Conservation (phyloP, 1,284 basidiomycete species). For the Ceratobasidium papillatum region DNA sequence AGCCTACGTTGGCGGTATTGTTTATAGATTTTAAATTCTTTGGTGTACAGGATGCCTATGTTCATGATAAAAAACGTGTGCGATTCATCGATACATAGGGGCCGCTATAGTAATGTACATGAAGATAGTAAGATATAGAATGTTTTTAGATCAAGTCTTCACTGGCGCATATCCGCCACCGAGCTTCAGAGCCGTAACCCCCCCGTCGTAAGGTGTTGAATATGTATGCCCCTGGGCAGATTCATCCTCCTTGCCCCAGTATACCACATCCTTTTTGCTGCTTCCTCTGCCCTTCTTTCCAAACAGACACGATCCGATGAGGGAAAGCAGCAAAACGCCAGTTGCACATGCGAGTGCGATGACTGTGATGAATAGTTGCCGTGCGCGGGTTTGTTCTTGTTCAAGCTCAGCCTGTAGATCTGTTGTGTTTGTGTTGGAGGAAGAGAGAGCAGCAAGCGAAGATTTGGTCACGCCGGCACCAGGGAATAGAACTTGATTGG, state of each 20-base stretch:
- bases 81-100: neutral
- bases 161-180: neutral
- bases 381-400: neutral
- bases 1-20: too few species aligned
- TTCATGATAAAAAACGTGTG: too few species aligned
- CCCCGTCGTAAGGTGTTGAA: neutral
- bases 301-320: neutral
- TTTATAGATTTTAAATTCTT: too few species aligned
- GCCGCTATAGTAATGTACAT: neutral
- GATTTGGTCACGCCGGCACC: slow-evolving; percentile 13
- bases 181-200: neutral
- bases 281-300: neutral
- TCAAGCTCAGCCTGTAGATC: neutral
- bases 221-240: neutral
- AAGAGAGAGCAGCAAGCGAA: neutral
- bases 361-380: neutral
- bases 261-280: neutral
- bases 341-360: neutral
- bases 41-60: too few species aligned
- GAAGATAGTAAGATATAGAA: neutral
- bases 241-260: neutral
- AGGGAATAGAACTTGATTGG: slow-evolving; percentile 14
- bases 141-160: neutral
- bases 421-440: neutral
- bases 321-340: neutral